phyloP scores from a whole-genome alignment of 805 yeast genomes.

The Starmerella etchellsii region DNA sequence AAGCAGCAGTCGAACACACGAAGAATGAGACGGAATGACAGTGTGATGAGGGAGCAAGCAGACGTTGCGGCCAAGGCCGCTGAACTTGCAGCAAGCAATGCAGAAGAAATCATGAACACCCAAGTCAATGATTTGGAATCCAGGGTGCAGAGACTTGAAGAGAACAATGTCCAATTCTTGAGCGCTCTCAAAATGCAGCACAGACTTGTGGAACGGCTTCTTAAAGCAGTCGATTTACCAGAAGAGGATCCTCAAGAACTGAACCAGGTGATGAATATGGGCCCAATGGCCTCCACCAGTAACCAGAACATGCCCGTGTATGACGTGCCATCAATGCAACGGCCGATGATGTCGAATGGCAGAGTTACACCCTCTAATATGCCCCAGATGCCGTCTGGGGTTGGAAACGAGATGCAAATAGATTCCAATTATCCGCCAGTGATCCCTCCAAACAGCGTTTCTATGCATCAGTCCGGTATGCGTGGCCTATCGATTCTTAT shows the following conservation, averaged over 20 bases:
- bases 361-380: neutral
- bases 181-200: conserved; percentile 18
- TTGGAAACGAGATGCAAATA: neutral
- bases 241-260: neutral
- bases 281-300: no score
- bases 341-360: neutral
- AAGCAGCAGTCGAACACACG: conserved; percentile 30
- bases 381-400: neutral
- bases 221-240: neutral
- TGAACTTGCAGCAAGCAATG: conserved; percentile 17
- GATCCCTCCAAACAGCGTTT: neutral
- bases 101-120: conserved; percentile 9
- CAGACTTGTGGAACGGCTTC: conserved; percentile 15
- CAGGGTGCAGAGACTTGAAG: conserved; percentile 13
- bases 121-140: conserved; percentile 13
- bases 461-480: conserved; percentile 27
- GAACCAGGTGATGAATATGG: no score
- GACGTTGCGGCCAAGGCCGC: conserved; percentile 21
- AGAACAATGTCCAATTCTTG: conserved; percentile 13
- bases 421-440: neutral
- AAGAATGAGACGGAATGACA: conserved; percentile 10
- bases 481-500: conserved; percentile 20
- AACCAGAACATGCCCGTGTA: neutral
- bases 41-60: conserved; percentile 5
- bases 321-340: neutral